Evolutionary conservation across 2,329 filamentous ascomycete species (phyloP), one percentile per base, ranked within the genome.

Genomic region (Stemphylium vesicarium): DNA sequence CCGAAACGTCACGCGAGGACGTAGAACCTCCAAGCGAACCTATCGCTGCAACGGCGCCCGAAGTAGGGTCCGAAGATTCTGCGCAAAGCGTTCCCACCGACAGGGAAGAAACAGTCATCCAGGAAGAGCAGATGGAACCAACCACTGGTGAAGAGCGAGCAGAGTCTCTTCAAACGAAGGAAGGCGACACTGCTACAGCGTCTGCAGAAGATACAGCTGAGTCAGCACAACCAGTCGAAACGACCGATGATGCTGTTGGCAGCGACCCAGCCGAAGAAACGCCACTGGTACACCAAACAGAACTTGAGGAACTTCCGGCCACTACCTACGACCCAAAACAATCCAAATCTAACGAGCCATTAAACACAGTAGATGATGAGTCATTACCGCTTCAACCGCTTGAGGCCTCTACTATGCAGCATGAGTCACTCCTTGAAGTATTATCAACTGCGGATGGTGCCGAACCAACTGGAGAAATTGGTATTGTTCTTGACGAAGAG

Each of bases 271-370:
- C 35, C 18, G 26, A 44, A 40, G 37, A 50, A 42, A 22, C 31
- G 18, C 29, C 35, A 29, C 31, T 26, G n/a, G n/a, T 22, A 26
- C 31, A 18, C 2, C 41, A 22, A 33, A 22, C 18, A 32, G 38
- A 47, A 24, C 42, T 41, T 12, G 37, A 47, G n/a, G 33, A 11
- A 11, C 3, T 40, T 47, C 32, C 36, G 8, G 20, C 35, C 20
- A n/a, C 20, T 0, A 13, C 39, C 12, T 8, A n/a, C 22, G 22
- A 24, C 16, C 20, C 12, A 15, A 24, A 43, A 45, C 37, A 36
- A 13, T 26, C 41, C 16, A 39, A 38, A 49, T 18, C 48, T 36
- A 49, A 52, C 15, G 48, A 63, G 33, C 56, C 57, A n/a, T 16
- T 40, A 12, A 39, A 50, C 10, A 50, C 38, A 18, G 37, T 31